Evolutionary conservation across 306 rosid species (phyloP).

Genomic region (Glycyrrhiza uralensis): DNA sequence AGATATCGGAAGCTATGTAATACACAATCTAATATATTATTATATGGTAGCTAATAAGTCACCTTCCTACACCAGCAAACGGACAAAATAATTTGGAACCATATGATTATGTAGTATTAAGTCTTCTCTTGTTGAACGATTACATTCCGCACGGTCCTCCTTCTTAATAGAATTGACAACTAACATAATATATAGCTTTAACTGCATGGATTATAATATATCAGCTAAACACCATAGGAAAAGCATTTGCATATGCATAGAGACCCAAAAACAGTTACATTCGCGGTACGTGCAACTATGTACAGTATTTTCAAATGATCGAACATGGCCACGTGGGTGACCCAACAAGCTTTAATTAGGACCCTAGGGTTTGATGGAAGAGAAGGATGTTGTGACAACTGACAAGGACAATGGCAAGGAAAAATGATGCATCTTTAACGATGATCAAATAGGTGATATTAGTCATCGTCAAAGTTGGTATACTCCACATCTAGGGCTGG

Average conservation of each 20-base stretch:
- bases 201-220: slow-evolving; percentile 19
- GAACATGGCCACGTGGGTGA: background rate
- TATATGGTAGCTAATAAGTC: slow-evolving; percentile 33
- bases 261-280: slow-evolving; percentile 19
- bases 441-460: too few relatives aligned
- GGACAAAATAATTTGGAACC: slow-evolving; percentile 15
- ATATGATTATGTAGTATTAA: slow-evolving; percentile 4
- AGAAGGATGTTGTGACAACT: background rate
- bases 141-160: background rate
- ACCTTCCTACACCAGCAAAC: slow-evolving; percentile 18
- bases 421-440: background rate
- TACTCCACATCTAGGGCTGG: too few relatives aligned
- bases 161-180: slow-evolving; percentile 25
- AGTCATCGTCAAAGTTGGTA: too few relatives aligned
- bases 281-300: background rate
- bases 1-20: slow-evolving; percentile 11
- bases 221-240: background rate
- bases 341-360: background rate
- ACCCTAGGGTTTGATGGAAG: background rate
- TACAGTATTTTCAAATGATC: background rate
- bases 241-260: background rate
- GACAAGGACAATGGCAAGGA: background rate
- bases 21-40: background rate
- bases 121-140: slow-evolving; percentile 18
- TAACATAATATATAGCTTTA: background rate